A percentile compares a stretch with the other conserved stretches of the same genome.
Evolutionary conservation across 164 flowering plant genomes (phyloP).

Genomic region (Umbilicus rupestris): DNA sequence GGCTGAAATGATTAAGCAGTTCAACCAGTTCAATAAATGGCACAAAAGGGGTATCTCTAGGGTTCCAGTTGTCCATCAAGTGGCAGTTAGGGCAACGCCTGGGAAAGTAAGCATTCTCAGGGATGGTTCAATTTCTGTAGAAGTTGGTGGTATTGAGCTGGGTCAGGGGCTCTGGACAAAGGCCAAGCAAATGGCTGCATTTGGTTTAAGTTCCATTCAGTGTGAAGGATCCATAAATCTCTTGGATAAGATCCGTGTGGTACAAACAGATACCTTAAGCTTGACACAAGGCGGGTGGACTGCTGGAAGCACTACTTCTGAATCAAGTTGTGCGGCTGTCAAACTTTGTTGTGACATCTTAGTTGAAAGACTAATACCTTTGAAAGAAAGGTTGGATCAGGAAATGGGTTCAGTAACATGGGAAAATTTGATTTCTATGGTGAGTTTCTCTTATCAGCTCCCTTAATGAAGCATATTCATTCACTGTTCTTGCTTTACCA

Average conservation of each 20-base stretch:
- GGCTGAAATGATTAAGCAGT: slow-evolving; percentile 29
- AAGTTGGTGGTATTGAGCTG: slow-evolving; percentile 86
- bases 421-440: slow-evolving; percentile 60
- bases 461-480: neutral
- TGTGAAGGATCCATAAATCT: slow-evolving; percentile 42
- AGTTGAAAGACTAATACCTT: slow-evolving; percentile 59
- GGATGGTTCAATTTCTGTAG: slow-evolving; percentile 85
- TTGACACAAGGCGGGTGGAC: slow-evolving; percentile 82
- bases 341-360: slow-evolving; percentile 57
- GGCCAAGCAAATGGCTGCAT: slow-evolving; percentile 81
- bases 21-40: slow-evolving; percentile 53
- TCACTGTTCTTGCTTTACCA: neutral
- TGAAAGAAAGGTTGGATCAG: slow-evolving; percentile 42
- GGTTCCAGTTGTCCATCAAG: slow-evolving; percentile 55
- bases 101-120: slow-evolving; percentile 76
- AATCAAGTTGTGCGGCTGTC: slow-evolving; percentile 83
- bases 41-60: slow-evolving; percentile 70
- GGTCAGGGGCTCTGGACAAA: slow-evolving; percentile 98
- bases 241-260: slow-evolving; percentile 54
- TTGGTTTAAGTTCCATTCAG: slow-evolving; percentile 44
- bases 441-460: slow-evolving; percentile 11
- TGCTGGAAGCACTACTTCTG: slow-evolving; percentile 87
- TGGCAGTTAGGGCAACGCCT: slow-evolving; percentile 46
- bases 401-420: slow-evolving; percentile 47
- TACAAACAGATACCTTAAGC: slow-evolving; percentile 81